Percentiles rank a stretch among this genome's conserved stretches.
Evolutionary conservation across 192 early-diverging fungal genomes (phyloP).

Genomic region (Rhizophlyctis rosea): DNA sequence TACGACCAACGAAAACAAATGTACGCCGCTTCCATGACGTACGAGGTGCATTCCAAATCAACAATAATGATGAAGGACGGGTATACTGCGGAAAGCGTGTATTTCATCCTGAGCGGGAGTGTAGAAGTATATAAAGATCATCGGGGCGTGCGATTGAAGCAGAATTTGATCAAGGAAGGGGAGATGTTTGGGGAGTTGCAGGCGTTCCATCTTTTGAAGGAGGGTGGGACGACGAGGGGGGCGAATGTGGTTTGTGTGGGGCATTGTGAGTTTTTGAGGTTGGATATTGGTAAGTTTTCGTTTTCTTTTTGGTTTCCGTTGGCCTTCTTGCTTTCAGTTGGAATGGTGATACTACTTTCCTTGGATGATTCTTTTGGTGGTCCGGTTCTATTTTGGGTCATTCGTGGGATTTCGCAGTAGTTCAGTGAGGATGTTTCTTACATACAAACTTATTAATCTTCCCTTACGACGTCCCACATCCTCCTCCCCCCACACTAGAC

Average conservation of each 20-base stretch:
- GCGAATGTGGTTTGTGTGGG: constrained; percentile 17
- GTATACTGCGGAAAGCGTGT: constrained; percentile 19
- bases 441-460: no score
- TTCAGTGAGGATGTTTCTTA: no score
- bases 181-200: constrained; percentile 9
- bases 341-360: no score
- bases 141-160: constrained; percentile 17
- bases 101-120: constrained; percentile 11
- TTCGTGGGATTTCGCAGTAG: no score
- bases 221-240: not conserved
- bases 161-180: constrained; percentile 8
- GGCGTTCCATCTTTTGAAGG: not conserved
- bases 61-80: constrained; percentile 19
- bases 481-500: no score
- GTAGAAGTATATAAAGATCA: constrained; percentile 20
- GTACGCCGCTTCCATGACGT: constrained; percentile 15
- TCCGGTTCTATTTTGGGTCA: no score
- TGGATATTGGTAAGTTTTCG: constrained; percentile 22
- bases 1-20: constrained; percentile 16
- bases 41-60: constrained; percentile 13
- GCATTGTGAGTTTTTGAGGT: constrained; percentile 18
- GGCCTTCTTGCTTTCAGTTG: no score
- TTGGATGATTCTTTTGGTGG: no score
- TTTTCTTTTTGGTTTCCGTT: no score
- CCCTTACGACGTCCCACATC: no score